Conservation (phyloP, 805 yeast genomes). For the Pichia rugopelliculosa region DNA sequence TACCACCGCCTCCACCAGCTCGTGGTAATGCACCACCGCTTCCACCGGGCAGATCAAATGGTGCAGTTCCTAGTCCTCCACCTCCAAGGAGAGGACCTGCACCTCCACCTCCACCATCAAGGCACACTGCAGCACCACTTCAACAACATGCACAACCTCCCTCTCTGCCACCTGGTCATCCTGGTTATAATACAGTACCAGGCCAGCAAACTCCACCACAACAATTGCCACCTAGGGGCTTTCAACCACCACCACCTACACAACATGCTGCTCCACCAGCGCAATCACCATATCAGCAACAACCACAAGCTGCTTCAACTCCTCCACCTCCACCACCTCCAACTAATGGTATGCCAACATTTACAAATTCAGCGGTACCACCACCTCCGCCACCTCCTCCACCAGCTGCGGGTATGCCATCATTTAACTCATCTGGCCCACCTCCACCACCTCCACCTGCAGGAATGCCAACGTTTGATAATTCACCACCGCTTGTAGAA, state of each 20-base stretch:
- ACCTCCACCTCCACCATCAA: conserved; percentile 41
- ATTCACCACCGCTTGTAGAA: conserved; percentile 27
- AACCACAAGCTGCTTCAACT: no score
- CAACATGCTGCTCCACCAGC: not conserved
- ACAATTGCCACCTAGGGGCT: not conserved
- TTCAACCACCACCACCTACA: conserved; percentile 10
- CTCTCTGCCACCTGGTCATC: conserved; percentile 5
- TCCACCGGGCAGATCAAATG: conserved; percentile 12
- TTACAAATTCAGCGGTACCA: not conserved
- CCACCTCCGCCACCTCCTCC: conserved; percentile 16
- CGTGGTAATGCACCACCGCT: conserved; percentile 16
- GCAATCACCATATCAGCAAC: no score
- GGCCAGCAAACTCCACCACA: not conserved
- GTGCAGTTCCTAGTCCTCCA: conserved; percentile 17
- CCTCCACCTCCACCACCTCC: not conserved
- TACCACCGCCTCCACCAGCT: conserved; percentile 21
- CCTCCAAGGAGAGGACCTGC: conserved; percentile 30
- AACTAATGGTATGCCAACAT: not conserved
- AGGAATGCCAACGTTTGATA: conserved; percentile 26
- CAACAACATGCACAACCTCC: conserved; percentile 22
- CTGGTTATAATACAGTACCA: not conserved
- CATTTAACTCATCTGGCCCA: conserved; percentile 11
- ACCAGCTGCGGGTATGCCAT: conserved; percentile 9
- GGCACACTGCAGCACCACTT: conserved; percentile 38
- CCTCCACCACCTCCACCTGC: conserved; percentile 23